Evolutionary conservation across 371 early-diverging fungal genomes (phyloP), one percentile per base, ranked within the genome.

Genomic region (Syncephalis plumigaleata): DNA sequence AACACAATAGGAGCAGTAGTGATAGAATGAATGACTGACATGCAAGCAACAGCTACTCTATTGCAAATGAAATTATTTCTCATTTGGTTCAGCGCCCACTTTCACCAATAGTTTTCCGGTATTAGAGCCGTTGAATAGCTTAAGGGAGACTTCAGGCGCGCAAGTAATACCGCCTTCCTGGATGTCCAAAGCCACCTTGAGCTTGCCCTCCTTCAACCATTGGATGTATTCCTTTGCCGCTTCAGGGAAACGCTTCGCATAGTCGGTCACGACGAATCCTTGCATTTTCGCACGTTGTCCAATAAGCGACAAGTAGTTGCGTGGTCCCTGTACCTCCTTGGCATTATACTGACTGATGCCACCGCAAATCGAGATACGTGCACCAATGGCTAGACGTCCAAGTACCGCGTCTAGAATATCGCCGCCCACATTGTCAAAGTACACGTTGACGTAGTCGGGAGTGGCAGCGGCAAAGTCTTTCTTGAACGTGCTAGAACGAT

Each of bases 51-150:
- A n/a, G n/a, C n/a, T n/a, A n/a, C n/a, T n/a, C n/a, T n/a, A n/a
- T n/a, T n/a, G n/a, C n/a, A n/a, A n/a, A n/a, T n/a, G n/a, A n/a
- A n/a, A n/a, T n/a, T n/a, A n/a, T 31, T 31, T 4, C 31, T 31
- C 7, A 7, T 31, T 11, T 31, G 31, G 31, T 11, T 31, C 31
- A 7, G 31, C 7, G 7, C 31, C 31, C 31, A 31, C 60, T 82
- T n/a, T 76, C 55, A 90, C 69, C 22, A 87, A 57, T 61, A 76
- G 70, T 72, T 91, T 91, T 50, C 91, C 91, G 51, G 76, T 75
- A 67, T 87, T 88, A n/a, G 60, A 68, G 37, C 89, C 88, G 45
- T 73, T 70, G 52, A 87, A 68, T 51, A 91, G 63, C 44, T 71
- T 77, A 23, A 84, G 57, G 39, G 87, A 68, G 1, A 82, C 87